Evolutionary conservation across 2,329 filamentous ascomycete genomes (phyloP).

Genomic region (Verticillium nubilum): DNA sequence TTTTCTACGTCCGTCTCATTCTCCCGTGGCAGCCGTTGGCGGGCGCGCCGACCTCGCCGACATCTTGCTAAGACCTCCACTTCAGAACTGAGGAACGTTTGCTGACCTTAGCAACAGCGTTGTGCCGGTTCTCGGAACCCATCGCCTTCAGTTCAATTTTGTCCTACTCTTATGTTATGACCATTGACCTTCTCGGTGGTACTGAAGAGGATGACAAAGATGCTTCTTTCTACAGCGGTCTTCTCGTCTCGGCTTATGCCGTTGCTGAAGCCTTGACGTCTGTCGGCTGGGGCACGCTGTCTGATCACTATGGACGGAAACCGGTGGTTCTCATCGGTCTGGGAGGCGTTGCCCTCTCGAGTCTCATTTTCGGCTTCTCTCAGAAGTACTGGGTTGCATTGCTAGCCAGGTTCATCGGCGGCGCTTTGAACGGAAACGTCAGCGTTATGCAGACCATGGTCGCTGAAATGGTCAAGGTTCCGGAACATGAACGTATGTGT

Average conservation of each 20-base stretch:
- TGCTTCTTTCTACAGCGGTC: constrained; percentile 42
- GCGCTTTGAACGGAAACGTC: constrained; percentile 33
- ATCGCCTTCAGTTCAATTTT: constrained; percentile 40
- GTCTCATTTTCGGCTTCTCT: constrained; percentile 34
- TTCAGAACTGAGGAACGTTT: not conserved
- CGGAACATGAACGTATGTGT: constrained; percentile 30
- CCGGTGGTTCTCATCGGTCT: constrained; percentile 23
- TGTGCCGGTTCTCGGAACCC: constrained; percentile 39
- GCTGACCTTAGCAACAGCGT: constrained; percentile 20
- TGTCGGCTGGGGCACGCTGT: constrained; percentile 34
- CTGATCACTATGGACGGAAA: constrained; percentile 30
- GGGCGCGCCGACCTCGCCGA: not conserved
- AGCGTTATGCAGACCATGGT: constrained; percentile 36
- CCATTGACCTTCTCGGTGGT: constrained; percentile 29
- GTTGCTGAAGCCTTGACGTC: constrained; percentile 36
- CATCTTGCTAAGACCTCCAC: not conserved
- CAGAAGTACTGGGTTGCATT: constrained; percentile 35
- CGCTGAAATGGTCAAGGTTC: constrained; percentile 33
- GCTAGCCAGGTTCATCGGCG: constrained; percentile 32
- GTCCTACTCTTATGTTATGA: constrained; percentile 37
- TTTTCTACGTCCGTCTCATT: not conserved
- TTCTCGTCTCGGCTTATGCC: constrained; percentile 38
- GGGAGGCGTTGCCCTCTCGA: constrained; percentile 27
- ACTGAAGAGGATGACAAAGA: constrained; percentile 20
- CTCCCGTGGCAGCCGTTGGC: not conserved